These are phyloP conservation scores for Grifola frondosa DNA, from an alignment of 1,284 basidiomycete genomes.

Conservation along the genomic window DNA sequence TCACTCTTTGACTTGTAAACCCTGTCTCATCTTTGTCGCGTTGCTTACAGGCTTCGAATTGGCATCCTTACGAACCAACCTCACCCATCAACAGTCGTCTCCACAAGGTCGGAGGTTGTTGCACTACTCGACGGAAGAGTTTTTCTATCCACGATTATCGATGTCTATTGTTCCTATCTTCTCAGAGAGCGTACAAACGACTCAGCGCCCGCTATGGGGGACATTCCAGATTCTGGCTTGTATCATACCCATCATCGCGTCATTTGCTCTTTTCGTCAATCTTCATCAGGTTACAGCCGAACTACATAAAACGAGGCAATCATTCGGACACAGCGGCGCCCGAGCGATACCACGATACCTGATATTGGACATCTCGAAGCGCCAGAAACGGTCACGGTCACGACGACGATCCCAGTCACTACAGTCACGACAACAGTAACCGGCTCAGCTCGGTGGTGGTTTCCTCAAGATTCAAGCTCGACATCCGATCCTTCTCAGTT, in stretches of 20 bases:
- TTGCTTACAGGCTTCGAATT: slow-evolving; percentile 42
- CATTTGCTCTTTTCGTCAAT: slow-evolving; percentile 11
- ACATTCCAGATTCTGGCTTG: slow-evolving; percentile 9
- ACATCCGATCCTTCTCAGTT: background rate
- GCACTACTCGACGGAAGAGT: slow-evolving; percentile 54
- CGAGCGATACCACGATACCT: slow-evolving; percentile 2
- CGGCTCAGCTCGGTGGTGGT: slow-evolving; percentile 11
- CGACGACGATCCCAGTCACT: slow-evolving; percentile 15
- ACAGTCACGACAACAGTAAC: slow-evolving; percentile 5
- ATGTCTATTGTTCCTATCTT: slow-evolving; percentile 16
- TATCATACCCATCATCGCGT: slow-evolving; percentile 8
- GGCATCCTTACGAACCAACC: slow-evolving; percentile 44
- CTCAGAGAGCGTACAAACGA: background rate
- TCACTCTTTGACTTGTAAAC: background rate
- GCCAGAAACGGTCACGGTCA: slow-evolving; percentile 23
- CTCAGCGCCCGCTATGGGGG: background rate
- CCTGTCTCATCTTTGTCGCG: background rate
- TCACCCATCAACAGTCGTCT: slow-evolving; percentile 41
- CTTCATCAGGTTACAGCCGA: slow-evolving; percentile 14
- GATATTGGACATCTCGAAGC: slow-evolving; percentile 1
- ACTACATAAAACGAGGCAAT: slow-evolving; percentile 9
- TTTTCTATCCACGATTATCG: slow-evolving; percentile 52
- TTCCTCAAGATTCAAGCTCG: background rate
- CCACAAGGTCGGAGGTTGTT: slow-evolving; percentile 42
- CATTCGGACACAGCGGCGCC: slow-evolving; percentile 5